A percentile compares a stretch with the other conserved stretches of the same genome.
Evolutionary conservation across 2,329 filamentous ascomycete genomes (phyloP).

Genomic region (Xylariaceae sp.): DNA sequence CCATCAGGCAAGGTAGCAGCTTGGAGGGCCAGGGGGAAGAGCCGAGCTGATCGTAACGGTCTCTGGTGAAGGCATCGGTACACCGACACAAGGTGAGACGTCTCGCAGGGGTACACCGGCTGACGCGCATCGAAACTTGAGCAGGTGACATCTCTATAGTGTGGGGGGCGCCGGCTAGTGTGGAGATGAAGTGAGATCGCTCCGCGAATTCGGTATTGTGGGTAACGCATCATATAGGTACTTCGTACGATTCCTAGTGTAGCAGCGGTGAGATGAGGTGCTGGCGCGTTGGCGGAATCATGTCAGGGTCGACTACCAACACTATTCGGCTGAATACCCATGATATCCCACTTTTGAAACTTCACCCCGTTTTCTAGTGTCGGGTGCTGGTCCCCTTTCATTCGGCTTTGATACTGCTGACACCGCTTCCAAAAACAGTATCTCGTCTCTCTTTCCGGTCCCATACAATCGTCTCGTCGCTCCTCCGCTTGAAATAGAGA

Average conservation of each 20-base stretch:
- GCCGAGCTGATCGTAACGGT: not conserved
- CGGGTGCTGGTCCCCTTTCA: not conserved
- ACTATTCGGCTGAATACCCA: not conserved
- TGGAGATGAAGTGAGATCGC: not conserved
- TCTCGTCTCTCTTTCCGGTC: slow-evolving; percentile 52
- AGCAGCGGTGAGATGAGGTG: not conserved
- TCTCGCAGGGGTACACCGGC: slow-evolving; percentile 13
- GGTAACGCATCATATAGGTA: not conserved
- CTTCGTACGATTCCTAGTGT: too few relatives aligned
- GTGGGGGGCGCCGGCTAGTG: not conserved
- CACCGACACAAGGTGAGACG: not conserved
- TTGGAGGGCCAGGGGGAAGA: not conserved
- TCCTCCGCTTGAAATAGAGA: slow-evolving; percentile 54
- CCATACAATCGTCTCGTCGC: slow-evolving; percentile 52
- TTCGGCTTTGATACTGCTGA: slow-evolving; percentile 21
- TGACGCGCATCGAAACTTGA: slow-evolving; percentile 7
- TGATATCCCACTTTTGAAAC: not conserved
- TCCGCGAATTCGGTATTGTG: slow-evolving; percentile 3
- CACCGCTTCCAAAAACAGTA: slow-evolving; percentile 53
- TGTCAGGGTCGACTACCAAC: not conserved
- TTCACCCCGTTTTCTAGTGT: not conserved
- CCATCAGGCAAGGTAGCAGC: slow-evolving; percentile 10
- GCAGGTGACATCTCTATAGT: slow-evolving; percentile 11
- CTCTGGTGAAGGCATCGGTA: slow-evolving; percentile 10
- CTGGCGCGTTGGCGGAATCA: not conserved